Percentiles rank a stretch among this genome's conserved stretches.
phyloP scores from a whole-genome alignment of 805 yeast species.

The Brettanomyces bruxellensis region DNA sequence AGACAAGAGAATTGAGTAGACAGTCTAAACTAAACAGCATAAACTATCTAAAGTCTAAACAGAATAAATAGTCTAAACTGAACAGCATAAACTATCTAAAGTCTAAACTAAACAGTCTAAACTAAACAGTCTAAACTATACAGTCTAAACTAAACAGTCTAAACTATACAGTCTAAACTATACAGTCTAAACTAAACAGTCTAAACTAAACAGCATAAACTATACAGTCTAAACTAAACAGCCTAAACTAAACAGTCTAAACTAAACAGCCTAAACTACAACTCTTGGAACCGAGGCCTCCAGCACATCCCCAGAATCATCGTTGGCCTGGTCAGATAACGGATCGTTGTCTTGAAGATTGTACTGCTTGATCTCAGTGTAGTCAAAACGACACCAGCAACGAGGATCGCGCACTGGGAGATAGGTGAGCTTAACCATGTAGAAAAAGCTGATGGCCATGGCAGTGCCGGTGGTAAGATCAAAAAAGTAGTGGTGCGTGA shows the following conservation, averaged over 20 bases:
- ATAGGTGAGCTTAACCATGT: constrained; percentile 51
- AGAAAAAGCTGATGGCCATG: constrained; percentile 60
- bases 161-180: too few relatives aligned
- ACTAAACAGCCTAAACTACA: neutral
- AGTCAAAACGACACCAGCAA: constrained; percentile 65
- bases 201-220: too few relatives aligned
- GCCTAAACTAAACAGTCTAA: too few relatives aligned
- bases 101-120: too few relatives aligned
- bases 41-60: too few relatives aligned
- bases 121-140: neutral
- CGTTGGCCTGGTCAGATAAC: constrained; percentile 4
- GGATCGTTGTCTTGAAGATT: constrained; percentile 29
- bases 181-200: too few relatives aligned
- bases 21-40: too few relatives aligned
- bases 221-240: too few relatives aligned
- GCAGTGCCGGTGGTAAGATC: constrained; percentile 87
- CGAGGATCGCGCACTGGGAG: constrained; percentile 51
- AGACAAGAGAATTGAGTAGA: too few relatives aligned
- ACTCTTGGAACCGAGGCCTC: neutral
- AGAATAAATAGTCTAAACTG: too few relatives aligned
- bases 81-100: too few relatives aligned
- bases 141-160: too few relatives aligned
- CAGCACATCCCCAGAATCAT: neutral
- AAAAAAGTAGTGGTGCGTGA: constrained; percentile 90
- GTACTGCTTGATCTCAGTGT: constrained; percentile 30